Base-by-base conservation (phyloP, 768 basidiomycete genomes). In the Leucocoprinus sp. region DNA sequence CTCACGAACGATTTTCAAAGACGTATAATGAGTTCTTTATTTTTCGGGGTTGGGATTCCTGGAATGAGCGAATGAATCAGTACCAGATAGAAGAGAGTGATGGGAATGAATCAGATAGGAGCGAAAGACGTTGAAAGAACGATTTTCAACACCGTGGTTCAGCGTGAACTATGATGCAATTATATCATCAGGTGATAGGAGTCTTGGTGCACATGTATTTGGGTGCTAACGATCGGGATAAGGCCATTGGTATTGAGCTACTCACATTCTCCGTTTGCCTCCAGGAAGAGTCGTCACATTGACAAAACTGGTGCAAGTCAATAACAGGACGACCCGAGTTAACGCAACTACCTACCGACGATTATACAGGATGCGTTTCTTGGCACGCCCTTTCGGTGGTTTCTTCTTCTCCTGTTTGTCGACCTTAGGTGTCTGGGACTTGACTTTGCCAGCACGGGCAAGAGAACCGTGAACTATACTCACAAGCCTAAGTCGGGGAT, bases 331-430 rank as follows among this genome's bases (percentile, higher is more conserved):
- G 19, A 24, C 1, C 6, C 33, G 38, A 1, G 3, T 12, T 12
- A 17, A 14, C 2, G 18, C 43, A 33, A 4, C 21, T 47, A 73
- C 81, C 56, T 68, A 90, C 84, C 88, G 80, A 62, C 90, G 83
- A 75, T 93, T 93, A 78, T 93, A 95, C 53, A 91, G 71, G 55
- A 89, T 72, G 54, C 90, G 78, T 78, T 97, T 97, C 85, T 95
- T 96, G 52, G 95, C 95, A 64, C 95, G 91, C 52, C 95, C 95
- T 71, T 86, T 95, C 47, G 91, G 91, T 29, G 72, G 81, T 83
- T 97, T 97, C 85, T 93, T 93, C 85, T 96, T 97, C 75, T 97
- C 95, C 74, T 95, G 91, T 67, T 84, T 82, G 61, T 96, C 95
- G 62, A 96, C 95, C 73, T 97, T 97, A 60, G 93, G 93, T 60